Evolutionary conservation across 1,284 basidiomycete genomes (phyloP), one percentile per base, ranked within the genome.

Genomic region (Bjerkandera adusta): DNA sequence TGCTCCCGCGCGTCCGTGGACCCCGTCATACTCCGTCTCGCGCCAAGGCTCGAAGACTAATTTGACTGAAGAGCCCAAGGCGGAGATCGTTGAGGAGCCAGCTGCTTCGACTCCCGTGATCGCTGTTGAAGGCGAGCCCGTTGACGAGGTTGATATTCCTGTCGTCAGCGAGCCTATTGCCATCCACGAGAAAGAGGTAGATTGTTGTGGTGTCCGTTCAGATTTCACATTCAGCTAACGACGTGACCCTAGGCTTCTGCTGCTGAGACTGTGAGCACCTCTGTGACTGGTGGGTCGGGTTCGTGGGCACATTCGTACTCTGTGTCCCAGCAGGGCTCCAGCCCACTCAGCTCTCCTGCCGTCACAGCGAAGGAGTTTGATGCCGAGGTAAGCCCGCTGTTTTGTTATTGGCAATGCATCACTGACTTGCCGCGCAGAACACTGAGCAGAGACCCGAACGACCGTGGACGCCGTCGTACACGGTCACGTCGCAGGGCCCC

Each of bases 381-480:
- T 15, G 13, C 42, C 11, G 46, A 51, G 37, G 45, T 49, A 30
- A 25, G 38, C 21, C 4, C 15, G 3, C 8, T n/a, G 27, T 30
- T n/a, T 8, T 30, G 8, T 3, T 15, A 4, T 21, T 24, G 6
- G 5, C 26, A 12, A 6, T 22, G 10, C 8, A 13, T 26, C 3
- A 20, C 21, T 34, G 3, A 46, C 25, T 1, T 10, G 13, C 16
- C 3, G 16, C 32, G 12, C 21, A 47, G 45, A 22, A 25, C 20
- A 16, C 33, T 26, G 43, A 45, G 26, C 43, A 68, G 26, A 55
- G 55, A 10, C 61, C 62, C 2, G 63, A 60, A 48, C 66, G 63
- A 12, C 64, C 66, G 18, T 68, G 67, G 65, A 67, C 68, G 27
- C 64, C 63, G 1, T 70, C 68, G 24, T 69, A 71, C 51, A 63